Evolutionary conservation across 2,329 filamentous ascomycete species (phyloP).

Genomic region (Alternaria sp.): DNA sequence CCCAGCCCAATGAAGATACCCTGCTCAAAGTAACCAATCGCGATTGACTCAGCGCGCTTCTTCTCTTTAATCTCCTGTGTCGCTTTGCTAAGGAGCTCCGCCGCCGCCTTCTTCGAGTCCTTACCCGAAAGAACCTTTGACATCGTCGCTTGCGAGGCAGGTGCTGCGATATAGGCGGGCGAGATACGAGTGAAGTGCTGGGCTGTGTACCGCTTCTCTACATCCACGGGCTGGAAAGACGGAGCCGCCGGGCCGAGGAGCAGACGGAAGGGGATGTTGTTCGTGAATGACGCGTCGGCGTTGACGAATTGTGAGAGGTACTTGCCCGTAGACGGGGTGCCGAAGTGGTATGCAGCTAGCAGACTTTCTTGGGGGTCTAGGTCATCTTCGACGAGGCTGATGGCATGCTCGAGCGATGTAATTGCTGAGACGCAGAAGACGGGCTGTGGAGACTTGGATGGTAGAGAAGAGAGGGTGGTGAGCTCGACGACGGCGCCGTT

Average conservation of each 20-base stretch:
- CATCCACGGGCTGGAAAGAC: slow-evolving; percentile 15
- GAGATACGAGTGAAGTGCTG: slow-evolving; percentile 27
- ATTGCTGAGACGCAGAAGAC: slow-evolving; percentile 56
- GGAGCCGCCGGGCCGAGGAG: slow-evolving; percentile 50
- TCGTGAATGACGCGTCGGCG: slow-evolving; percentile 59
- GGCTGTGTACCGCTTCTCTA: slow-evolving; percentile 24
- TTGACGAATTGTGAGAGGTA: slow-evolving; percentile 65
- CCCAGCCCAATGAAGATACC: slow-evolving; percentile 46
- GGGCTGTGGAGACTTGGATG: slow-evolving; percentile 50
- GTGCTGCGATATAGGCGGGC: slow-evolving; percentile 22
- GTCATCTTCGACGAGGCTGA: slow-evolving; percentile 53
- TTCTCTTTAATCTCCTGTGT: slow-evolving; percentile 36
- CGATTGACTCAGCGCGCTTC: slow-evolving; percentile 43
- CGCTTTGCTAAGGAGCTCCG: slow-evolving; percentile 20
- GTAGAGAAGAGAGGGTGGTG: slow-evolving; percentile 31
- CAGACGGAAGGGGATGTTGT: slow-evolving; percentile 63
- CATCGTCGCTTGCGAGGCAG: slow-evolving; percentile 24
- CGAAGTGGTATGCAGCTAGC: slow-evolving; percentile 62
- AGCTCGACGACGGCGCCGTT: slow-evolving; percentile 32
- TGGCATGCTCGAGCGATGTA: slow-evolving; percentile 61
- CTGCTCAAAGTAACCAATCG: slow-evolving; percentile 40
- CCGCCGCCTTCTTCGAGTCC: slow-evolving; percentile 16
- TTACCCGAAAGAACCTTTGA: slow-evolving; percentile 16
- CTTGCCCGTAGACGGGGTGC: slow-evolving; percentile 58
- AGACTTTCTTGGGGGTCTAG: slow-evolving; percentile 34